A percentile compares a stretch with the other conserved stretches of the same genome.
Evolutionary conservation across 1,284 basidiomycete species (phyloP).

Genomic region (Trametes hirsuta): DNA sequence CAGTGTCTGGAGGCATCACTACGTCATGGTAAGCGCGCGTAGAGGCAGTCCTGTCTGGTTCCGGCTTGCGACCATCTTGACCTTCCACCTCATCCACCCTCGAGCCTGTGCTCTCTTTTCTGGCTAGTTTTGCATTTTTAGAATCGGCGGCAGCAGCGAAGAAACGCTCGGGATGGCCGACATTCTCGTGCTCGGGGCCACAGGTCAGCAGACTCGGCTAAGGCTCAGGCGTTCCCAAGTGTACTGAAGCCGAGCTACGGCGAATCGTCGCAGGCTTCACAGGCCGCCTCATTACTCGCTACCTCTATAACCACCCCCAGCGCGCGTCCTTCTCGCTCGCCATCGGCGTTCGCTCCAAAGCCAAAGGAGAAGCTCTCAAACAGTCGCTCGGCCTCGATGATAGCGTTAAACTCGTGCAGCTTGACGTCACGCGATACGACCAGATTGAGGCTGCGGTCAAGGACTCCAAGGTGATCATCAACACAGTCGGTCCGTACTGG

Average conservation of each 20-base stretch:
- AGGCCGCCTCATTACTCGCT: slow-evolving; percentile 63
- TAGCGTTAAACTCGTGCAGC: slow-evolving; percentile 46
- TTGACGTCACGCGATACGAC: slow-evolving; percentile 53
- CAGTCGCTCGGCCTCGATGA: slow-evolving; percentile 44
- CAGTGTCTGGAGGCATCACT: not conserved
- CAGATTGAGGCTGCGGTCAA: slow-evolving; percentile 59
- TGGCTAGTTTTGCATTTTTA: not conserved
- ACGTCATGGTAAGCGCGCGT: not conserved
- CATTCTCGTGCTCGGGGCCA: slow-evolving; percentile 67
- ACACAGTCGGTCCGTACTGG: slow-evolving; percentile 70
- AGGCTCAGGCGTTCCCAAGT: slow-evolving; percentile 1
- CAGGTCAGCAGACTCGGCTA: slow-evolving; percentile 38
- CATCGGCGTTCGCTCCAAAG: slow-evolving; percentile 60
- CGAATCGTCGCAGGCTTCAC: slow-evolving; percentile 53
- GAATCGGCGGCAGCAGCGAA: not conserved
- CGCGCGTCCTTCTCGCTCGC: slow-evolving; percentile 61
- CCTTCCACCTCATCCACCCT: not conserved
- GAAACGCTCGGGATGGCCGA: slow-evolving; percentile 39
- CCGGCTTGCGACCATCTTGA: not conserved
- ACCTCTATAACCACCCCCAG: slow-evolving; percentile 63
- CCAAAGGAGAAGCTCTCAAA: slow-evolving; percentile 54
- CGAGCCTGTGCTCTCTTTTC: not conserved
- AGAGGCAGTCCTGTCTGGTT: no score
- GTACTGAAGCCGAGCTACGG: slow-evolving; percentile 22
- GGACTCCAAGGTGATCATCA: slow-evolving; percentile 63